Evolutionary conservation across 1,284 basidiomycete genomes (phyloP), one percentile per base, ranked within the genome.

Genomic region (Leccinum griseonigrum): DNA sequence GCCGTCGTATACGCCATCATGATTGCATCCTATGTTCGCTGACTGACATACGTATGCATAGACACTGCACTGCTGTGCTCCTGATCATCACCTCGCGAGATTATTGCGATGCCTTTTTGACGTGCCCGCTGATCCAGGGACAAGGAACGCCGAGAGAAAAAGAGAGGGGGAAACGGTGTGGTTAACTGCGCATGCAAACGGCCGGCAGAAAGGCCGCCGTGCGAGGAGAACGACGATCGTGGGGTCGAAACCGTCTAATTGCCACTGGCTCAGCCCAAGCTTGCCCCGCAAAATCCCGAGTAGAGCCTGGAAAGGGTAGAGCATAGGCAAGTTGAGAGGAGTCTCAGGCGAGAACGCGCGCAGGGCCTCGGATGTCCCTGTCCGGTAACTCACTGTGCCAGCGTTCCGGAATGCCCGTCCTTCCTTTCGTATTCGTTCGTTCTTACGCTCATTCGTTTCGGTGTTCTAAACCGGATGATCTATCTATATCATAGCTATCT

Each of bases 391-490:
- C 40, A 32, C 34, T 7, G 11, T 10, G 8, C 9, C 8, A 28
- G 16, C 48, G 57, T 26, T 13, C 16, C 57, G 60, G 43, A 36
- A 54, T 53, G 38, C 26, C 59, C 60, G 57, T 26, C 50, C 48
- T 57, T 46, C 43, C 43, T 22, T 46, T 22, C 11, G 43, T 13
- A 46, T 46, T 46, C 43, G 11, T 43, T 43, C n/a, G 16, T 43
- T 40, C 38, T n/a, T 40, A n/a, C 38, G 1, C 40, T 43, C 40
- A 11, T 22, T 46, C 43, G 18, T 46, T 22, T 46, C 43, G 43
- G 64, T 48, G 53, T 57, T 57, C 38, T 32, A 58, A 55, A n/a
- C 34, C 46, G 26, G 48, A 59, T 29, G 10, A 9, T 31, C 40
- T 52, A 29, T 34, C 34, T 40, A 52, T 32, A 59, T 8, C 40